phyloP scores from a whole-genome alignment of 352 stramenopile species.

The Globisporangium lucens region DNA sequence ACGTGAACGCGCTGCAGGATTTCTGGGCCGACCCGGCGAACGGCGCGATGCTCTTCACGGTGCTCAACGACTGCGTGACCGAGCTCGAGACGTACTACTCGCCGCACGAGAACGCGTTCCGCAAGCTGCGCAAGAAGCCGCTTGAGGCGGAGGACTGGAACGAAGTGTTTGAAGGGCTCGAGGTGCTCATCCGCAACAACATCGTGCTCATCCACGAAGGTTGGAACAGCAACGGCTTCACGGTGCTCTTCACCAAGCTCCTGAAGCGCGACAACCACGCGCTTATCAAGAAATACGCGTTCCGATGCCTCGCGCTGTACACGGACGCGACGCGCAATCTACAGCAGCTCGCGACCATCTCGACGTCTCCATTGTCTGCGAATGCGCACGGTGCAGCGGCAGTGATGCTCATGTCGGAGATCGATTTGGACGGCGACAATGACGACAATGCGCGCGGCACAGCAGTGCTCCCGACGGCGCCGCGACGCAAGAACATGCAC shows the following conservation, averaged over 20 bases:
- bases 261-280: conserved; percentile 84
- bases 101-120: conserved; percentile 78
- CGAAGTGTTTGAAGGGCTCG: conserved; percentile 84
- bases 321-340: conserved; percentile 71
- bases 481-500: conserved; percentile 60
- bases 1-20: conserved; percentile 48
- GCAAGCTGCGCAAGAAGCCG: conserved; percentile 75
- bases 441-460: conserved; percentile 38
- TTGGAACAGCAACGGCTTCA: conserved; percentile 81
- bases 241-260: conserved; percentile 82
- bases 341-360: conserved; percentile 54
- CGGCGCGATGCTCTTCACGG: conserved; percentile 65
- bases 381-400: conserved; percentile 24
- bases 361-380: conserved; percentile 19
- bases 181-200: conserved; percentile 80
- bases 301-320: conserved; percentile 81
- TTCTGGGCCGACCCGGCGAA: conserved; percentile 80
- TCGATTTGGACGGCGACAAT: conserved; percentile 38
- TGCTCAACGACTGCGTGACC: conserved; percentile 78
- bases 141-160: conserved; percentile 87
- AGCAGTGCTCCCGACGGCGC: conserved; percentile 29
- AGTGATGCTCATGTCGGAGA: conserved; percentile 39
- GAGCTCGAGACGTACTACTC: conserved; percentile 84
- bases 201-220: conserved; percentile 60
- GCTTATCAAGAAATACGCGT: conserved; percentile 89